Base-by-base conservation (phyloP, 1,139 yeast genomes). In the Scheffersomyces stambukii region DNA sequence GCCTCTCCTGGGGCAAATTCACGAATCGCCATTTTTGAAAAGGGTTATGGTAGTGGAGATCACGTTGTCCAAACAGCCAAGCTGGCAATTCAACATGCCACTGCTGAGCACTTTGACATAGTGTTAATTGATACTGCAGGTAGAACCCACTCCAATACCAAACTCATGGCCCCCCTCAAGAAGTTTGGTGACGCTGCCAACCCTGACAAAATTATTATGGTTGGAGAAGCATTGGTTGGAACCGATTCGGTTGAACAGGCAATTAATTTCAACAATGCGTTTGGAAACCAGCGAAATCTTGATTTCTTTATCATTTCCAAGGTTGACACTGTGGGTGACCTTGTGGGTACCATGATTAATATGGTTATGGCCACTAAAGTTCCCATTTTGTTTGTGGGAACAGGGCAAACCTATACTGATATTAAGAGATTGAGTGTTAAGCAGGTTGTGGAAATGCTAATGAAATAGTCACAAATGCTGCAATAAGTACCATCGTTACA, bases 191-290 rank as follows among this genome's bases (percentile, higher is more conserved):
- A 84, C 47, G 89, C 94, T 29, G 97, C 97, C 3, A 75, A 85
- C 35, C 98, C 98, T 1, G 93, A 91, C 57, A 89, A 85, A 58
- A 89, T 91, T 48, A 88, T 91, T 48, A 91, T 91, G 97, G 98
- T 91, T 12, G 98, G 97, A 24, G 98, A 91, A 55, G 98, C 98
- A 0, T 67, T 91, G 26, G 98, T 89, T 2, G 98, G 98, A 13
- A 89, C 97, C 0, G 98, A 91, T 52, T 86, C 96, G 1, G 96
- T 91, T 4, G 86, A 84, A 52, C 98, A 91, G 54, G 98, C 98
- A 0, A 75, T 75, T 32, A 89, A 91, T 52, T 91, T 91, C 60
- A 89, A 91, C 52, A 76, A 77, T 42, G 96, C 97, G 0, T 91
- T 93, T 60, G 98, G 98, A 9, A 79, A 81, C 36, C 75, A 72